Percentiles rank a stretch among this genome's conserved stretches.
Evolutionary conservation across 106 monocot species (phyloP).

Genomic region (Phalaenopsis equestris): DNA sequence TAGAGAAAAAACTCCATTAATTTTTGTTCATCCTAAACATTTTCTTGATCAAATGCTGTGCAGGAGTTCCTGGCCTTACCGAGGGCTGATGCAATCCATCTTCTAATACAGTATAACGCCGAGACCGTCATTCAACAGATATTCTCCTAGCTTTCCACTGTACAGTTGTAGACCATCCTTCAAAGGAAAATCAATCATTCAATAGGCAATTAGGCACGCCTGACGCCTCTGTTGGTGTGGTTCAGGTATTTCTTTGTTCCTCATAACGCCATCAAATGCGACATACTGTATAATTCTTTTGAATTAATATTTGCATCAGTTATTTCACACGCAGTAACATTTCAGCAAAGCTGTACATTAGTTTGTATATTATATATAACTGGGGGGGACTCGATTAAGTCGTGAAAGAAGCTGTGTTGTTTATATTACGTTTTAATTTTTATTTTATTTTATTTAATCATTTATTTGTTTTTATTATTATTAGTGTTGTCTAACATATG

Average conservation of each 20-base stretch:
- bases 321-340: not conserved
- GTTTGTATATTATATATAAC: not conserved
- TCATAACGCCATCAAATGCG: not conserved
- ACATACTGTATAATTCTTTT: not conserved
- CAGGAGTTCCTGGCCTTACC: constrained; percentile 96
- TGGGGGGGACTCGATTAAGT: not conserved
- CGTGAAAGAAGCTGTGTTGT: not conserved
- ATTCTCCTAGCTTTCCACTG: constrained; percentile 42
- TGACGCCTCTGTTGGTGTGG: not conserved
- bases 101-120: constrained; percentile 73
- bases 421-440: no score
- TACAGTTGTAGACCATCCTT: constrained; percentile 13
- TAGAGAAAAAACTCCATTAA: no score
- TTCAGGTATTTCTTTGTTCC: not conserved
- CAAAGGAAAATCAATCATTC: not conserved
- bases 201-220: not conserved
- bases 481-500: no score
- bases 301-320: not conserved
- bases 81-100: constrained; percentile 85
- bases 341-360: not conserved
- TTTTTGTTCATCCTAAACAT: not conserved
- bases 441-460: no score
- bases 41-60: not conserved
- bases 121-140: constrained; percentile 87
- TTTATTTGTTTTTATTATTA: no score